These are phyloP conservation scores for Pleurotus cornucopiae DNA, from an alignment of 768 basidiomycete genomes.

Conservation along the genomic window DNA sequence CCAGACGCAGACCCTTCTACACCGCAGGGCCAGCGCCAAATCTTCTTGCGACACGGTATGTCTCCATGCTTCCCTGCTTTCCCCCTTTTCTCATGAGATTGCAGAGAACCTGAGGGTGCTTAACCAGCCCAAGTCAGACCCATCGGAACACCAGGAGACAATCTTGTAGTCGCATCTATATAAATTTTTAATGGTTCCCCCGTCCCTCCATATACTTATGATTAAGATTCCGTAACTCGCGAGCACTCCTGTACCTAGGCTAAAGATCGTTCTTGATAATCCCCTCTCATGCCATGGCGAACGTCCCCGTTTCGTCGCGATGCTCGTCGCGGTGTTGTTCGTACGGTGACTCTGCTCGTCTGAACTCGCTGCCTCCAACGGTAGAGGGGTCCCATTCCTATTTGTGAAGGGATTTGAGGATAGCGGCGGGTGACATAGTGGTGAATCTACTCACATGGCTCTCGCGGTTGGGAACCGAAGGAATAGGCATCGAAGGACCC, in stretches of 20 bases:
- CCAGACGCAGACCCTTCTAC: slow-evolving; percentile 59
- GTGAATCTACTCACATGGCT: slow-evolving; percentile 19
- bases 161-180: neutral
- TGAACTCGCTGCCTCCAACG: slow-evolving; percentile 21
- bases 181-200: neutral
- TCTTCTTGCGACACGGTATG: slow-evolving; percentile 78
- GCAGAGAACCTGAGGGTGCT: slow-evolving; percentile 14
- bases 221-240: too few relatives aligned
- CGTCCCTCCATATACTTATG: too few relatives aligned
- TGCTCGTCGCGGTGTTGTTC: slow-evolving; percentile 29
- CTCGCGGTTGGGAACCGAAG: slow-evolving; percentile 23
- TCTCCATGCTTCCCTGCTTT: neutral
- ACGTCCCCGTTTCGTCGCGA: neutral
- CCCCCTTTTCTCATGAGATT: neutral
- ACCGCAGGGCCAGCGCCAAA: slow-evolving; percentile 73
- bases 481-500: slow-evolving; percentile 24
- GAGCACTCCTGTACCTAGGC: too few relatives aligned
- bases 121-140: slow-evolving; percentile 4
- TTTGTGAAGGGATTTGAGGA: too few relatives aligned
- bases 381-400: slow-evolving; percentile 32
- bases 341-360: slow-evolving; percentile 34
- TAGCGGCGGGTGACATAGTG: too few relatives aligned
- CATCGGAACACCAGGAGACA: slow-evolving; percentile 9
- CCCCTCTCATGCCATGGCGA: neutral
- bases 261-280: neutral